phyloP scores from a whole-genome alignment of 192 early-diverging fungal species.

The Coemansia sp. region DNA sequence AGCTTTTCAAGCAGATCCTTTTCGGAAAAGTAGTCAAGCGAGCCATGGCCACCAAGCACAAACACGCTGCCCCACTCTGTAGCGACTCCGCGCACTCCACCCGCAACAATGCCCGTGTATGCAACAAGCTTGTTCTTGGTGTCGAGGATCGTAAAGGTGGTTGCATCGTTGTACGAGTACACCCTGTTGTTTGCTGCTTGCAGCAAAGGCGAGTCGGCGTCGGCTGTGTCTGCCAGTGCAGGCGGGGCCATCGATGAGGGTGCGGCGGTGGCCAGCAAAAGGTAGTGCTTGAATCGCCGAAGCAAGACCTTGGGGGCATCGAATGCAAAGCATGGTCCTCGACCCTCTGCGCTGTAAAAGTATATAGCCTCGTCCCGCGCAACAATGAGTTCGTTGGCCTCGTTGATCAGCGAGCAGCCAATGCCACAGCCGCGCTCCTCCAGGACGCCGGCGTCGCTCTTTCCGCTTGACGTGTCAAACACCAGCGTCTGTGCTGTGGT shows the following conservation, averaged over 20 bases:
- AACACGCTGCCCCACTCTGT: slow-evolving; percentile 91
- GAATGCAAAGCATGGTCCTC: slow-evolving; percentile 89
- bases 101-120: slow-evolving; percentile 74
- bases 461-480: slow-evolving; percentile 42
- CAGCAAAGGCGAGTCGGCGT: slow-evolving; percentile 56
- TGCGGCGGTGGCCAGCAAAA: slow-evolving; percentile 36
- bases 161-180: slow-evolving; percentile 52
- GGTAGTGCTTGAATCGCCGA: slow-evolving; percentile 35
- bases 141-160: slow-evolving; percentile 74
- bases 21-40: slow-evolving; percentile 70
- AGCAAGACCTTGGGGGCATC: slow-evolving; percentile 59
- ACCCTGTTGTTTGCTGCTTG: slow-evolving; percentile 39
- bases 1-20: slow-evolving; percentile 85
- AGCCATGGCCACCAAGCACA: slow-evolving; percentile 65
- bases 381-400: slow-evolving; percentile 81
- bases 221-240: slow-evolving; percentile 48
- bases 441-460: slow-evolving; percentile 53
- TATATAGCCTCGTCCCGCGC: slow-evolving; percentile 90
- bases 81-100: slow-evolving; percentile 68
- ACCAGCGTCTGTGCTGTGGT: slow-evolving; percentile 42
- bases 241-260: slow-evolving; percentile 31
- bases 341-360: slow-evolving; percentile 88
- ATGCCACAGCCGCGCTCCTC: slow-evolving; percentile 84
- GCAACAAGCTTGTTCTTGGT: slow-evolving; percentile 91
- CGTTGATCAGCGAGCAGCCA: slow-evolving; percentile 72